Conservation (phyloP, 2,329 filamentous ascomycete species). For the Paecilomyces sp. region DNA sequence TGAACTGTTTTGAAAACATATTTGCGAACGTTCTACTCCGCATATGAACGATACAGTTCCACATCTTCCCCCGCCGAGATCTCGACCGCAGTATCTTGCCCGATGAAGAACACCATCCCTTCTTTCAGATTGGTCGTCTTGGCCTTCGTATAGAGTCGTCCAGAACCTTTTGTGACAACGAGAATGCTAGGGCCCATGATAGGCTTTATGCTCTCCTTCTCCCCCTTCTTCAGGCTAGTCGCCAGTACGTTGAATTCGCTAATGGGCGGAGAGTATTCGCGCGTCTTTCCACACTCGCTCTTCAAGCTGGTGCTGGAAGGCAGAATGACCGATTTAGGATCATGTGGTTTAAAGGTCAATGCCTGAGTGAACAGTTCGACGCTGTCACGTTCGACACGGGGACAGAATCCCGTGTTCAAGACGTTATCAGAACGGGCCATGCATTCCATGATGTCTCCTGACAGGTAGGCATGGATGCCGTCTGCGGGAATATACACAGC, state of each 20-base stretch:
- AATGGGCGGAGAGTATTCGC: slow-evolving; percentile 59
- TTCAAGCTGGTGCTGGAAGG: slow-evolving; percentile 29
- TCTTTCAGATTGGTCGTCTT: slow-evolving; percentile 49
- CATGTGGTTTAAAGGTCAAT: slow-evolving; percentile 59
- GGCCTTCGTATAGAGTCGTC: slow-evolving; percentile 49
- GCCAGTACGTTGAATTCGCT: slow-evolving; percentile 65
- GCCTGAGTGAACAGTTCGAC: slow-evolving; percentile 57
- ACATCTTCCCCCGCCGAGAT: slow-evolving; percentile 38
- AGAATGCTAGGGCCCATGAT: slow-evolving; percentile 57
- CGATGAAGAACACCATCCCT: slow-evolving; percentile 62
- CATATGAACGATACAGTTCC: slow-evolving; percentile 43
- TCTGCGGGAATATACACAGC: slow-evolving; percentile 66
- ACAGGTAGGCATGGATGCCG: slow-evolving; percentile 66
- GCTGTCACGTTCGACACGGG: slow-evolving; percentile 55
- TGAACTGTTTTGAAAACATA: background rate
- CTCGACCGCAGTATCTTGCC: slow-evolving; percentile 46
- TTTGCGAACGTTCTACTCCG: slow-evolving; percentile 16
- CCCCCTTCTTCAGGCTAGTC: slow-evolving; percentile 49
- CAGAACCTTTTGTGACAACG: slow-evolving; percentile 55
- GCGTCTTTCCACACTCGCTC: slow-evolving; percentile 53
- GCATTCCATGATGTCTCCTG: slow-evolving; percentile 69
- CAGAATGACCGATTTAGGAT: slow-evolving; percentile 50
- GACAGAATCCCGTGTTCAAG: slow-evolving; percentile 68
- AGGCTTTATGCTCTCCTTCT: slow-evolving; percentile 51
- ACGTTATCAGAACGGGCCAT: slow-evolving; percentile 73